phyloP scores from a whole-genome alignment of 768 basidiomycete genomes.

The Trametes villosa region DNA sequence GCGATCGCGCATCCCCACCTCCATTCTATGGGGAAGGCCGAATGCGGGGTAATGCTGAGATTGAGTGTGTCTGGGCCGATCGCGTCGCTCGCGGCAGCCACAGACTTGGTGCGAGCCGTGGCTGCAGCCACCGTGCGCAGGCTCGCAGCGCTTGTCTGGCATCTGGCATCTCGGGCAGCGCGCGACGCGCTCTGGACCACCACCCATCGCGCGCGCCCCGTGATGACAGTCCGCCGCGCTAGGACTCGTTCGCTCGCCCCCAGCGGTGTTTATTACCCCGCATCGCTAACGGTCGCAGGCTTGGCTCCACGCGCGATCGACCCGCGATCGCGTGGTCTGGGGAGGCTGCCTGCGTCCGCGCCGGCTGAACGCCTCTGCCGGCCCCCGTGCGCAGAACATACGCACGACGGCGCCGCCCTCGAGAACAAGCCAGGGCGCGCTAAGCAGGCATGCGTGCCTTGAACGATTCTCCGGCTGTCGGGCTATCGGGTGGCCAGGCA shows the following conservation, averaged over 20 bases:
- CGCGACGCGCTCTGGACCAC: background rate
- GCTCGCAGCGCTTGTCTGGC: background rate
- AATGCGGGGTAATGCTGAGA: background rate
- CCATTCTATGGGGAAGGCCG: background rate
- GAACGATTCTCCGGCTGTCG: background rate
- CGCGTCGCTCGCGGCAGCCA: background rate
- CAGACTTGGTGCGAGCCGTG: background rate
- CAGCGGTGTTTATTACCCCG: slow-evolving; percentile 13
- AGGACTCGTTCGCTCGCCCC: slow-evolving; percentile 1
- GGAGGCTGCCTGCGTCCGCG: background rate
- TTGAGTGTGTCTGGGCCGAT: background rate
- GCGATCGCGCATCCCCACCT: background rate
- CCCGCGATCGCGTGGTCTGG: background rate
- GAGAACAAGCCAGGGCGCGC: background rate
- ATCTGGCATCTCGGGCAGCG: background rate
- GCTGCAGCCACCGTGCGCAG: background rate
- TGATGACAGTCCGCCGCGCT: background rate
- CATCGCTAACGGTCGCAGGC: slow-evolving; percentile 1
- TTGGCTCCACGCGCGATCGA: background rate
- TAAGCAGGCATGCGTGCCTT: background rate
- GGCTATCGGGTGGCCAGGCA: background rate
- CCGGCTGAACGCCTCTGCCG: slow-evolving; percentile 1
- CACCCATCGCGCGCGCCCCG: background rate
- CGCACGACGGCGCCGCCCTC: background rate
- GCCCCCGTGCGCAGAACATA: background rate